Evolutionary conservation across 1,284 basidiomycete species (phyloP), one percentile per base, ranked within the genome.

Genomic region (Cutaneotrichosporon spelunceum): DNA sequence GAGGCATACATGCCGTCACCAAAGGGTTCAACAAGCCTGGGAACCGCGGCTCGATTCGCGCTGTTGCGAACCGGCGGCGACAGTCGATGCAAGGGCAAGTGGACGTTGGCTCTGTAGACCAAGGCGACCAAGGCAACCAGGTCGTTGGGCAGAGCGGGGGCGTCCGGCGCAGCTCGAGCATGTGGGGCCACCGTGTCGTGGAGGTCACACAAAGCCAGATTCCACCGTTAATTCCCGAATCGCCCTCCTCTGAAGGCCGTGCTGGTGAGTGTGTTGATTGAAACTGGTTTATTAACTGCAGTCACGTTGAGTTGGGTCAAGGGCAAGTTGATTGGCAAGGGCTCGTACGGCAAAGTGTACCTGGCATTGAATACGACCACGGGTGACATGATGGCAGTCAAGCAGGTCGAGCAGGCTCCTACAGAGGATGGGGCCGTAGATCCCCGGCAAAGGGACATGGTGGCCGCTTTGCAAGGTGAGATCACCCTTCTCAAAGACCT

Each of bases 331-430:
- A 97, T 99, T 68, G 96, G 96, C 47, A 93, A 91, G 72, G 96
- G 96, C 26, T 96, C 93, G 4, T 99, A 94, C 72, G 95, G 95
- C 8, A 86, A 90, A 55, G 96, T 99, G 30, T 99, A 97, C 73
- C 86, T 98, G 54, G 96, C 93, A 21, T 82, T 99, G 66, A 99
- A 99, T 77, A 92, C 91, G n/a, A 95, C 92, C 1, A 97, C 94
- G 0, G 95, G 95, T 60, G 95, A 99, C 79, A 95, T 98, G 90
- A 94, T 99, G 70, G 96, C 96, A 8, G 96, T 99, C 68, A 99
- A 99, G 80, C 96, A 99, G 80, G 96, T 99, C 54, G 95, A 98
- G 78, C 48, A 52, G n/a, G 84, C 95, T 61, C 9, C 39, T n/a
- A 8, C 39, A 42, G 39, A 42, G 3, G 39, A 42, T 5, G 39